Evolutionary conservation across 2,329 filamentous ascomycete genomes (phyloP), one percentile per base, ranked within the genome.

Genomic region (Remersonia thermophila): DNA sequence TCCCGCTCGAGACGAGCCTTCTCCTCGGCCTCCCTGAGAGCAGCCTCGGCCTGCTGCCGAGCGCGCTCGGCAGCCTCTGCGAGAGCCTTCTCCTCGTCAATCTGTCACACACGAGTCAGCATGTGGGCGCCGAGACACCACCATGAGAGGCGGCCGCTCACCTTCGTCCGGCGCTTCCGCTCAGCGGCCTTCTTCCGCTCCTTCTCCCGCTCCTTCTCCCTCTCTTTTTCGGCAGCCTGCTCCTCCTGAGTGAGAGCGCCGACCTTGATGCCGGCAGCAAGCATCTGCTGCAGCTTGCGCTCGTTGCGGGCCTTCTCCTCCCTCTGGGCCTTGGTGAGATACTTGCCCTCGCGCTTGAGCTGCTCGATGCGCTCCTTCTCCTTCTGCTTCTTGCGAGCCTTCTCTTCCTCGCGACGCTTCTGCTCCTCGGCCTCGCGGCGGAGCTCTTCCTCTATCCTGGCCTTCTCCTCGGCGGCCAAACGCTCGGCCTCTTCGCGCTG

Each of bases 311-410:
- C 77, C 62, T 85, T 84, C 53, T 83, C 81, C 51, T 87, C 82
- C 54, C 78, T 83, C 55, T 93, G 83, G 11, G 83, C 83, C 61
- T 89, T 87, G 47, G 83, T 89, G 52, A 89, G 63, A 60, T 81
- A 89, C 53, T 84, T 89, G 56, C 84, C 84, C 56, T 86, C 83
- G 57, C 82, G 84, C 71, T 89, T 91, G 38, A 85, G 72, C 62
- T 89, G 80, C 54, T 91, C 84, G 42, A 89, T 78, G 59, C 73
- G 83, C 57, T 87, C 81, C 66, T 83, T 89, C 51, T 93, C 84
- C 55, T 75, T 85, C 51, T 85, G 82, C 67, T 89, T 91, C 69
- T 83, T 89, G 30, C 76, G 61, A 2, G 77, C 76, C 59, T 75
- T 83, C 35, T 77, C 75, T 53, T 89, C 84, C 51, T 83, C 81